Evolutionary conservation across 345 rosid genomes (phyloP).

Genomic region (Syzygium grande): DNA sequence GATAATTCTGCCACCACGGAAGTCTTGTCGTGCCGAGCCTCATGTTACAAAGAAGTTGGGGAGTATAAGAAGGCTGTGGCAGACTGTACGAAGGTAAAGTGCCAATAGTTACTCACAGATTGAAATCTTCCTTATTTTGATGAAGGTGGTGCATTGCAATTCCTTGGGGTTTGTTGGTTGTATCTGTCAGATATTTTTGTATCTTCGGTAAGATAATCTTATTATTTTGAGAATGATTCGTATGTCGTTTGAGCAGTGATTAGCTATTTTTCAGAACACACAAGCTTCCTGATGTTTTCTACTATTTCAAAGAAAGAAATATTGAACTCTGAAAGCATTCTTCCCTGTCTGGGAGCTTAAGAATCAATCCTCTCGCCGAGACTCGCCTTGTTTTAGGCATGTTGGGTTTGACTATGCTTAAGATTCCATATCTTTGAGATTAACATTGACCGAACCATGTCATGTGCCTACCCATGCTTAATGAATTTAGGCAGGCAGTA

Average conservation of each 20-base stretch:
- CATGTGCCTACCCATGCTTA: background rate
- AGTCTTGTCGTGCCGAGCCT: conserved; percentile 81
- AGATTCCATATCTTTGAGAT: background rate
- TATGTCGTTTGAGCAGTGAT: background rate
- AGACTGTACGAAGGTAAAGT: conserved; percentile 80
- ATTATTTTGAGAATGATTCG: background rate
- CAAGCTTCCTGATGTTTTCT: background rate
- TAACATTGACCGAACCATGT: background rate
- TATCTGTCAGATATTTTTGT: background rate
- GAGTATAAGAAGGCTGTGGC: conserved; percentile 98
- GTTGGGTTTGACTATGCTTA: background rate
- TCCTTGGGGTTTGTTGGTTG: background rate
- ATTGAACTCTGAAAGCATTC: background rate
- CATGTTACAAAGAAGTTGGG: conserved; percentile 98
- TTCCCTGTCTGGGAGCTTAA: background rate
- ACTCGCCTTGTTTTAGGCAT: background rate
- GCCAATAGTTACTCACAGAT: background rate
- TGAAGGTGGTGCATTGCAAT: background rate
- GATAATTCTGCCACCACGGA: conserved; percentile 44
- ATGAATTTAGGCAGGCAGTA: background rate
- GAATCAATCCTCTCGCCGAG: background rate
- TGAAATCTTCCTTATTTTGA: background rate
- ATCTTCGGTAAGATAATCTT: background rate
- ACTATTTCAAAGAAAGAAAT: background rate
- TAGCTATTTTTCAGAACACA: background rate